Base-by-base conservation (phyloP, 2,329 filamentous ascomycete genomes). In the Venturia oleaginea region DNA sequence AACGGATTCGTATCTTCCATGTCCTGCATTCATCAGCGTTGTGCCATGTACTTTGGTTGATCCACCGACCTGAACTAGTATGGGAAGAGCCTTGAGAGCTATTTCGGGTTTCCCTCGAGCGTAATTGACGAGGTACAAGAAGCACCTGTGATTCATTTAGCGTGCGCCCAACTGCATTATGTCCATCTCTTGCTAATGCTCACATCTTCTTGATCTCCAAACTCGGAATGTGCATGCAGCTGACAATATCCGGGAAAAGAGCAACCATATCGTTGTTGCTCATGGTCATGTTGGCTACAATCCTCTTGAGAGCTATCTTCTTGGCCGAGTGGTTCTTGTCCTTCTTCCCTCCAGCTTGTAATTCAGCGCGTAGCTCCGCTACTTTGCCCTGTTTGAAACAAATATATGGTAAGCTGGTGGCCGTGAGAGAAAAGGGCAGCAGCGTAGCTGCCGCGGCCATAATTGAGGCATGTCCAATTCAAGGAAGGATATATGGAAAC, bases 221-320 rank as follows among this genome's bases (percentile, higher is more conserved):
- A 71, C 90, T 96, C 62, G 88, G 89, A 67, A 99, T 90, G 70
- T 90, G 86, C 94, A 99, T 99, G 81, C 93, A 97, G 67, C 83
- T 87, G 70, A 99, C 90, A 66, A 99, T 89, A 74, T 99, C 94
- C 22, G 93, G 92, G 71, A 99, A 99, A 62, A 99, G 81, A 46
- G 91, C 92, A 64, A 97, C 89, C 94, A 99, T 99, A 77, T 99
- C 94, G 74, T 97, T 99, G 79, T 99, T 99, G 84, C 93, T 97
- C 94, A 99, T 99, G 68, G 94, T 99, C 94, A 99, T 99, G 76
- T 99, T 99, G 75, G 94, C 94, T 71, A 99, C 94, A 70, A 99
- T 97, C 83, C 97, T 97, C 84, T 99, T 99, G 68, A 99, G 83
- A 13, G 94, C 92, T 73, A 97, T 95, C 84, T 97, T 97, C 83